A percentile compares a stretch with the other conserved stretches of the same genome.
phyloP scores from a whole-genome alignment of 768 basidiomycete species.

The Cytidiella melzeri region DNA sequence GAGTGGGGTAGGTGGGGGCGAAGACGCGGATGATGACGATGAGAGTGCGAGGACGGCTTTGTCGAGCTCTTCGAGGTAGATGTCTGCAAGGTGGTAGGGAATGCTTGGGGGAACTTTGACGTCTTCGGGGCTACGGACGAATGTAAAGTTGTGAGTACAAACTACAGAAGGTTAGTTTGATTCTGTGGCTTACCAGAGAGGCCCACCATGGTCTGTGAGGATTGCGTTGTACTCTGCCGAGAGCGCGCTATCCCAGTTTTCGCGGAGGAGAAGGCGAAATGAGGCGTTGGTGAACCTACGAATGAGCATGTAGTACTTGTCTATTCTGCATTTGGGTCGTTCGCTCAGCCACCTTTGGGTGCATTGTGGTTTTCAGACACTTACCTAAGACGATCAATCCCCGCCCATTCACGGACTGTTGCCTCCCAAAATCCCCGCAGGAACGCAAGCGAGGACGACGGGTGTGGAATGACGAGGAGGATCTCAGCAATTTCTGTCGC shows the following conservation, averaged over 20 bases:
- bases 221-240: constrained; percentile 66
- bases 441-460: constrained; percentile 62
- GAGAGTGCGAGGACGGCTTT: constrained; percentile 42
- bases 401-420: constrained; percentile 88
- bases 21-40: constrained; percentile 17
- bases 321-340: constrained; percentile 52
- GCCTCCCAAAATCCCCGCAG: constrained; percentile 88
- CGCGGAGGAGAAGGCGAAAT: constrained; percentile 70
- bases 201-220: constrained; percentile 62
- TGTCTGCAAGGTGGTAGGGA: constrained; percentile 81
- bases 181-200: constrained; percentile 68
- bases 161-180: neutral
- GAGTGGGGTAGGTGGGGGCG: constrained; percentile 39
- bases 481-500: constrained; percentile 83
- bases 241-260: constrained; percentile 54
- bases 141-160: constrained; percentile 7
- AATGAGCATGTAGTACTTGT: constrained; percentile 97
- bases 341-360: neutral
- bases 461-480: constrained; percentile 57
- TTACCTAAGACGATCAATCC: constrained; percentile 85
- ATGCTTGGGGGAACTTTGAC: constrained; percentile 71
- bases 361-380: no score
- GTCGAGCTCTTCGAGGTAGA: constrained; percentile 87
- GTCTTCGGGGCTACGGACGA: constrained; percentile 66
- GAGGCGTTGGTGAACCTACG: constrained; percentile 82